Base-by-base conservation (phyloP, 2,329 filamentous ascomycete genomes). In the Cladophialophora psammophila region DNA sequence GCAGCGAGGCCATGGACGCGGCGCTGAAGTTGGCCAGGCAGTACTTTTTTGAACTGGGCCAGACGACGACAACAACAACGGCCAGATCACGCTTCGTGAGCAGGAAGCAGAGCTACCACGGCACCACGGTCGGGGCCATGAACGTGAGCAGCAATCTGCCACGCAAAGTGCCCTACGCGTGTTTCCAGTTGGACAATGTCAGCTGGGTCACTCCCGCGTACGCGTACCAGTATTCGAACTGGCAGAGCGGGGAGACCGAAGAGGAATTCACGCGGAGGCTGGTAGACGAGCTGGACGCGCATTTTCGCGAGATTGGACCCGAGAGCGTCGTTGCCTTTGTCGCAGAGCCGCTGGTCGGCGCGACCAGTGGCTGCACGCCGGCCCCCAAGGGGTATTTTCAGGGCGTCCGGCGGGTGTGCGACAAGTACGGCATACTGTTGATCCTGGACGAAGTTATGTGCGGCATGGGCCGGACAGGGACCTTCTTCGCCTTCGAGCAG, bases 371-470 rank as follows among this genome's bases (percentile, higher is more conserved):
- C 2, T 85, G 83, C 62, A 82, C 86, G 0, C 79, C 85, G 0
- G 74, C 86, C 0, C 77, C 84, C 0, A 74, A 76, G 1, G 86
- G 86, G 0, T 90, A 90, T 62, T 82, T 88, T 69, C 74, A 79
- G n/a, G 84, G 82, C 8, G 79, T 88, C 66, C 80, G 83, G 60
- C 74, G 76, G 0, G 79, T 90, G 0, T 89, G 87, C 73, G 79
- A 85, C 26, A 82, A 82, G 67, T 83, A 94, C 73, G 91, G 90
- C 0, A 87, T 89, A 0, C 84, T 95, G 0, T 81, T 95, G n/a
- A 89, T 94, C 54, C 79, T 94, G 0, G 92, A 95, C 73, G 78
- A 80, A 58, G 80, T 88, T 60, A 88, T 88, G 85, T 85, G 82
- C 69, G 71, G 87, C 1, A 85, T 86, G 79, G 87, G 87, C 6